These are phyloP conservation scores for Phaeoacremonium minimum DNA, from an alignment of 2,329 filamentous ascomycete species.

Conservation along the genomic window DNA sequence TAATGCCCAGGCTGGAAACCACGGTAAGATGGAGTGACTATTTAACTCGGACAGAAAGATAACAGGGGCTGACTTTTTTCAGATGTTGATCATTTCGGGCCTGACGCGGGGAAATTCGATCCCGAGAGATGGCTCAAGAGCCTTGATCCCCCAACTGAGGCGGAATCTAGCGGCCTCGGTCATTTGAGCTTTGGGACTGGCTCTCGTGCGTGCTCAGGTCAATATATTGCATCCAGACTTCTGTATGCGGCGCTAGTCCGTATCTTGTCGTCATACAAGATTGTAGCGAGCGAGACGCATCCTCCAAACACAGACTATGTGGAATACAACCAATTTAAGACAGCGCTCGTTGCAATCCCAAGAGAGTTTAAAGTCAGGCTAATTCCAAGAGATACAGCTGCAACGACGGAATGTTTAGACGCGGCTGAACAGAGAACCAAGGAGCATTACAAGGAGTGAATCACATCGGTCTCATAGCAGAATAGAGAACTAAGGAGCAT, in stretches of 20 bases:
- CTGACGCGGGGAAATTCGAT: slow-evolving; percentile 37
- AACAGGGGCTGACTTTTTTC: slow-evolving; percentile 2
- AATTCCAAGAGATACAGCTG: slow-evolving; percentile 40
- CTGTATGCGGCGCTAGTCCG: slow-evolving; percentile 45
- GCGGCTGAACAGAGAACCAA: slow-evolving; percentile 38
- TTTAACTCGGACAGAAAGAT: slow-evolving; percentile 1
- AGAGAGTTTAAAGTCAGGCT: slow-evolving; percentile 53
- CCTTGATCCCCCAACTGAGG: slow-evolving; percentile 26
- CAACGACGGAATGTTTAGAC: slow-evolving; percentile 32
- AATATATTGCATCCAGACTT: slow-evolving; percentile 44
- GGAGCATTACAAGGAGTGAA: slow-evolving; percentile 39
- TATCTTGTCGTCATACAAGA: slow-evolving; percentile 41
- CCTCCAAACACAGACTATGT: slow-evolving; percentile 59
- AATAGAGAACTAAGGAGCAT: slow-evolving; percentile 39
- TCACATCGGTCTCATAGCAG: slow-evolving; percentile 19
- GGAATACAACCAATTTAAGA: slow-evolving; percentile 58
- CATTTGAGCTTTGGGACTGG: slow-evolving; percentile 50
- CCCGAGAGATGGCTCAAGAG: slow-evolving; percentile 42
- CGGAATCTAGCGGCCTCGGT: slow-evolving; percentile 19
- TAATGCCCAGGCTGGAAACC: slow-evolving; percentile 51
- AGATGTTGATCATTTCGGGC: slow-evolving; percentile 45
- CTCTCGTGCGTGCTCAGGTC: slow-evolving; percentile 45
- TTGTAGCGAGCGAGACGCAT: slow-evolving; percentile 38
- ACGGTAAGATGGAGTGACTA: slow-evolving; percentile 28
- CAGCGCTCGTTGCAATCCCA: slow-evolving; percentile 55